Evolutionary conservation across 1,139 yeast species (phyloP), one percentile per base, ranked within the genome.

Genomic region (Magnusiomyces suaveolens): DNA sequence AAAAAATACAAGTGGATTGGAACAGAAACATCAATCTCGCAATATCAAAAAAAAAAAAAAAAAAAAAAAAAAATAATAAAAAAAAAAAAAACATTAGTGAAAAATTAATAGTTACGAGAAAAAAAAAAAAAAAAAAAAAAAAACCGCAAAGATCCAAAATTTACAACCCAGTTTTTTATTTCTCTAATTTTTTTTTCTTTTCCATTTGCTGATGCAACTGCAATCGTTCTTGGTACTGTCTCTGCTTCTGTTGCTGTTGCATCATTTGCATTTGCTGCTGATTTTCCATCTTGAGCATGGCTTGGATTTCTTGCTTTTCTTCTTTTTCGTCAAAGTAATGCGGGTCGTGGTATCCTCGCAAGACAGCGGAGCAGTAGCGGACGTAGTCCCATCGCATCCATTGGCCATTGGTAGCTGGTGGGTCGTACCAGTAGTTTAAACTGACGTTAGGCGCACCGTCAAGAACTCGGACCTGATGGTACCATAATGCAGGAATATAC

Each of bases 401-500:
- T 23, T 60, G 57, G 52, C 66, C 60, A 48, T 60, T 57, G 43
- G 62, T 53, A n/a, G 64, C 46, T 33, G 64, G 58, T 2, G 67
- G 63, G 1, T 64, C 59, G 54, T 70, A 71, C 75, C 75, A 72
- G 57, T 69, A 71, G 57, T 72, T 72, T 39, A 69, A 63, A 46
- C 73, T 68, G 36, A 70, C 61, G 46, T 69, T 69, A 43, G 66
- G 54, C 4, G 61, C 63, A 4, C 56, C 61, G 2, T 54, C 60
- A n/a, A 59, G 57, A 14, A 69, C 69, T 25, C 66, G 63, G 1
- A 69, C 62, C 59, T 72, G 72, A 52, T 72, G 75, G 57, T 70
- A 72, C 75, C 75, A 72, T 48, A 72, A 61, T 1, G 75, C 71
- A 1, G 75, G 75, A 23, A 72, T 60, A 55, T 66, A 72, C 41